These are phyloP conservation scores for Chlamydomonas sp. DNA, from an alignment of 139 green algal species.

Conservation along the genomic window DNA sequence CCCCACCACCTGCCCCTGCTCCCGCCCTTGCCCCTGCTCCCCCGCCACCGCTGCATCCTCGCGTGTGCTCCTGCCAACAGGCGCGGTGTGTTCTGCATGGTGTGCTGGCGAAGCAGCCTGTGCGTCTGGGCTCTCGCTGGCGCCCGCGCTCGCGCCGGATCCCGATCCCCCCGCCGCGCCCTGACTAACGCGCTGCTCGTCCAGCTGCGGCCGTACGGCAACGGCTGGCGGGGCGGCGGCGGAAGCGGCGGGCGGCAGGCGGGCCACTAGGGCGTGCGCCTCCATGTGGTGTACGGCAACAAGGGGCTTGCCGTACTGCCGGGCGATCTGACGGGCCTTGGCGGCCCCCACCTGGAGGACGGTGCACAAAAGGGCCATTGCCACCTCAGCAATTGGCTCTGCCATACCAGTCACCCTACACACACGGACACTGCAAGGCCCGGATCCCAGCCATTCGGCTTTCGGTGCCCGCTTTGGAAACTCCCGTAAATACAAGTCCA, in stretches of 20 bases:
- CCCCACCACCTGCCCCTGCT: not conserved
- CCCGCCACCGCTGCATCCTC: not conserved
- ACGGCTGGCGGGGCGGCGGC: constrained; percentile 11
- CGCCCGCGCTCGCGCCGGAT: not conserved
- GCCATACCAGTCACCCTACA: too few relatives aligned
- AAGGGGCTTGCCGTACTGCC: constrained; percentile 73
- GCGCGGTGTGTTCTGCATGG: too few relatives aligned
- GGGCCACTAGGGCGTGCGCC: constrained; percentile 94
- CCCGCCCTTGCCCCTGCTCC: not conserved
- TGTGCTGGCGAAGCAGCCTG: constrained; percentile 1
- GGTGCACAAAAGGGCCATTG: not conserved
- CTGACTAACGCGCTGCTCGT: too few relatives aligned
- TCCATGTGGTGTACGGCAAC: constrained; percentile 98
- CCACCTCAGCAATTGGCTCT: too few relatives aligned
- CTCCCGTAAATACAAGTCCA: too few relatives aligned
- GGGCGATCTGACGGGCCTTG: constrained; percentile 87
- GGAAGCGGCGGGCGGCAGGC: constrained; percentile 47
- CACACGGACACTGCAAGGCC: too few relatives aligned
- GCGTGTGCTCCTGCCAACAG: too few relatives aligned
- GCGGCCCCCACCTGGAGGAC: constrained; percentile 83
- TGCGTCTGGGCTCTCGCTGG: constrained; percentile 1
- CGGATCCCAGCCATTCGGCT: too few relatives aligned
- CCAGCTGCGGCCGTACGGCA: too few relatives aligned
- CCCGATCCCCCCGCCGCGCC: too few relatives aligned
- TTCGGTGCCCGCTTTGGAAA: too few relatives aligned